Percentiles rank a stretch among this genome's conserved stretches.
Evolutionary conservation across 805 yeast genomes (phyloP).

Genomic region (Cyberlindnera americana): DNA sequence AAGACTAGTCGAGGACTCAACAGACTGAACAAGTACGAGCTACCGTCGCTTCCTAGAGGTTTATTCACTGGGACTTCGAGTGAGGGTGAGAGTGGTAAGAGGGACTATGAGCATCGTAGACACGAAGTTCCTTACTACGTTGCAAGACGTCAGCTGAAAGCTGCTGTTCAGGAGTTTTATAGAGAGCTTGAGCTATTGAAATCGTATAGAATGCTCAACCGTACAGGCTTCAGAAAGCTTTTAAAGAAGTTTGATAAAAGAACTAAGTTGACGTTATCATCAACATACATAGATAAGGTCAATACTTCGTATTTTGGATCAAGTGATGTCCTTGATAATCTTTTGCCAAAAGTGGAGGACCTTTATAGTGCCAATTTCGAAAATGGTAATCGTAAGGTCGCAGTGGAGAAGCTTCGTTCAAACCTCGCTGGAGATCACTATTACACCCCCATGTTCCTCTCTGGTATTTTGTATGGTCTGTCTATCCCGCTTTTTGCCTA

Average conservation of each 20-base stretch:
- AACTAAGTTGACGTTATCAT: slow-evolving; percentile 41
- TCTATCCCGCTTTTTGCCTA: slow-evolving; percentile 64
- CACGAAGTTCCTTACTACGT: slow-evolving; percentile 53
- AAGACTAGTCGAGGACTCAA: slow-evolving; percentile 19
- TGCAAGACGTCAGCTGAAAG: slow-evolving; percentile 65
- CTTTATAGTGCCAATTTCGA: slow-evolving; percentile 65
- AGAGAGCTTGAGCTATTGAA: slow-evolving; percentile 66
- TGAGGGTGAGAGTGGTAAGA: slow-evolving; percentile 3
- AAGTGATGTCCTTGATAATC: slow-evolving; percentile 63
- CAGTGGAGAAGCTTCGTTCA: slow-evolving; percentile 60
- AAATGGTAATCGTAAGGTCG: slow-evolving; percentile 65
- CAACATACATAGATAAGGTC: slow-evolving; percentile 53
- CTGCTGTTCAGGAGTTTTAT: slow-evolving; percentile 69
- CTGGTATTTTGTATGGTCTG: slow-evolving; percentile 70
- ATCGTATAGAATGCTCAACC: slow-evolving; percentile 70
- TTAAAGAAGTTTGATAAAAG: slow-evolving; percentile 88
- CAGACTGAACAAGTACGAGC: slow-evolving; percentile 33
- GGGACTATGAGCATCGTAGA: slow-evolving; percentile 45
- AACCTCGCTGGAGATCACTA: slow-evolving; percentile 35
- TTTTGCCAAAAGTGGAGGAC: slow-evolving; percentile 62
- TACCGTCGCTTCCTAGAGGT: slow-evolving; percentile 39
- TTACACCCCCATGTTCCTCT: slow-evolving; percentile 44
- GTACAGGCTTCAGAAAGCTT: slow-evolving; percentile 86
- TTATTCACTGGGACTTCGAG: slow-evolving; percentile 15
- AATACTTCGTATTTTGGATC: slow-evolving; percentile 55